Evolutionary conservation across 805 yeast species (phyloP), one percentile per base, ranked within the genome.

Genomic region (Barnettozyma sp.): DNA sequence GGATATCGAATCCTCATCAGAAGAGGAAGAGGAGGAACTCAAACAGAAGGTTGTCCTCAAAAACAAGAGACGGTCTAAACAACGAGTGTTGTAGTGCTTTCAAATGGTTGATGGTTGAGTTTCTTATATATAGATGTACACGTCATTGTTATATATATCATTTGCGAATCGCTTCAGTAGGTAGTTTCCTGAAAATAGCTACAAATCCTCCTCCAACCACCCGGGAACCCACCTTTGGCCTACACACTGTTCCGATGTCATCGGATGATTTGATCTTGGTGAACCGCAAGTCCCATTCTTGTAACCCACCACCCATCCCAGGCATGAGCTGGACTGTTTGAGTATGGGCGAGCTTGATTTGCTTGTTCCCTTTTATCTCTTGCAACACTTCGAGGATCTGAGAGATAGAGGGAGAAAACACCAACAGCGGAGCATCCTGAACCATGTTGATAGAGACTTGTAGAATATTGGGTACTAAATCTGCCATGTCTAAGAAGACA

Each of bases 1-100:
- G 52, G 61, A 71, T 56, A 65, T 81, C 72, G 73, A 79, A 79
- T 66, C 76, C 33, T 63, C 79, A 70, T 73, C 46, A 30, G 48
- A 42, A 38, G 52, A 79, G 79, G 68, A 52, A 42, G 58, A 60
- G 56, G 64, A 71, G 66, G 52, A 65, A 50, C 66, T 67, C 54
- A 66, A 58, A 59, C 63, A 70, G 54, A 66, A 68, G 64, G 47
- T 53, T 19, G 22, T 44, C 25, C 48, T 58, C 35, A 56, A 51
- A 42, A 49, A 49, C 45, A 51, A 51, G 40, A 55, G 45, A 42
- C 58, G 60, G 46, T 32, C 51, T 11, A 46, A 45, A 13, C 35
- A 36, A 32, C 47, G 49, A 37, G 50, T 46, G 4, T 38, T 46
- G 23, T 45, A 34, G 36, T 15, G n/a, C n/a, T n/a, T n/a, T n/a